Percentiles rank a stretch among this genome's conserved stretches.
phyloP scores from a whole-genome alignment of 345 rosid species.

The Arabidopsis arenosa region DNA sequence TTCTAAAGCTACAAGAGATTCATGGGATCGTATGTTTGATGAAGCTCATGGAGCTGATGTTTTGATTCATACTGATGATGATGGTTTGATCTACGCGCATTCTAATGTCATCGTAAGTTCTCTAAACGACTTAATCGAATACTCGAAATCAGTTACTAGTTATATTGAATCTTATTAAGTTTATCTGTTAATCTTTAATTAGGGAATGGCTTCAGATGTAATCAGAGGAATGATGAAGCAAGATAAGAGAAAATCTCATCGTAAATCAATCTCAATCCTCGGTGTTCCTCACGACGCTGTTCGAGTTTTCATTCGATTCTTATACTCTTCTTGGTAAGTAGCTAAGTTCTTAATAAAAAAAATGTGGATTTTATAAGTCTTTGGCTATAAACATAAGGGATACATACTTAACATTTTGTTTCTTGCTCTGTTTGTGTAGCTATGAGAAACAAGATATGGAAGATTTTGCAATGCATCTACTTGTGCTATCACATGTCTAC shows the following conservation, averaged over 20 bases:
- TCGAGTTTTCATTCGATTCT: constrained; percentile 72
- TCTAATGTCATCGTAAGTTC: constrained; percentile 72
- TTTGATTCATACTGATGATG: constrained; percentile 53
- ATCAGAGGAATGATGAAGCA: constrained; percentile 73
- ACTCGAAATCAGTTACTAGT: neutral
- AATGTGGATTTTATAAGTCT: neutral
- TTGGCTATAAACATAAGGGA: neutral
- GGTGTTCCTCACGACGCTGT: constrained; percentile 86
- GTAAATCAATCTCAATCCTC: constrained; percentile 57
- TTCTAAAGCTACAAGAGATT: constrained; percentile 51
- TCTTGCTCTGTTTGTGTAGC: constrained; percentile 52
- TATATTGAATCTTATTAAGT: neutral
- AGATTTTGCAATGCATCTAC: constrained; percentile 63
- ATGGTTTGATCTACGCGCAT: constrained; percentile 72
- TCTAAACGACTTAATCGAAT: neutral
- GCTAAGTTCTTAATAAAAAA: neutral
- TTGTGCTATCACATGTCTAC: constrained; percentile 80
- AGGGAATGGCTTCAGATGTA: constrained; percentile 88
- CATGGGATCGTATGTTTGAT: constrained; percentile 84
- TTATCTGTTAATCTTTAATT: constrained; percentile 10
- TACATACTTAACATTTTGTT: constrained; percentile 17
- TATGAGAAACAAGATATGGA: constrained; percentile 74
- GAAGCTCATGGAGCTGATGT: constrained; percentile 77
- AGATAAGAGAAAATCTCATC: constrained; percentile 51
- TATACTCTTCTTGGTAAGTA: constrained; percentile 81